Evolutionary conservation across 257 asterid species (phyloP).

Genomic region (Plantago ovata): DNA sequence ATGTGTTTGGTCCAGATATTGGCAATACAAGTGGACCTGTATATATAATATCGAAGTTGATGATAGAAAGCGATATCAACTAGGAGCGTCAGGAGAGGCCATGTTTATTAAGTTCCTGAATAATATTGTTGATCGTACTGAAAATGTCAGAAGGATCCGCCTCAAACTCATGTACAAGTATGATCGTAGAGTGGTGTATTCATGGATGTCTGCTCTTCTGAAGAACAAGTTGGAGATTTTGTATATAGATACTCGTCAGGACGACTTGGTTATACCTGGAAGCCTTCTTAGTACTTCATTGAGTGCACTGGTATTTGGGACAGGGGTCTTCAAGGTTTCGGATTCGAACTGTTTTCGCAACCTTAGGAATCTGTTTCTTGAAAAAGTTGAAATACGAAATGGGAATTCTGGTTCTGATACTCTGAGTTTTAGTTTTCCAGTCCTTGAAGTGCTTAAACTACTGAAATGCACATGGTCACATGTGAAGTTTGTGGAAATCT

Average conservation of each 20-base stretch:
- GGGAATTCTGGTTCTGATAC: background rate
- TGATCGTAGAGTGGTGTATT: background rate
- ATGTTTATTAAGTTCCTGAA: background rate
- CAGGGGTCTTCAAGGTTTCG: background rate
- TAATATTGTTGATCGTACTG: background rate
- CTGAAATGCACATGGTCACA: background rate
- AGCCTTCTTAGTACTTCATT: background rate
- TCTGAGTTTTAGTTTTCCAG: constrained; percentile 6
- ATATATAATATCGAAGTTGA: background rate
- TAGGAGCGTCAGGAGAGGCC: background rate
- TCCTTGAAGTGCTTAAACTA: background rate
- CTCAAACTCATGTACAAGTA: background rate
- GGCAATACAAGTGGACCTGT: constrained; percentile 3
- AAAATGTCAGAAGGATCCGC: background rate
- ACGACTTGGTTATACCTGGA: background rate
- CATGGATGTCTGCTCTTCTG: background rate
- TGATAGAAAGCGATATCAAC: constrained; percentile 1
- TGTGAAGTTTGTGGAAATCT: background rate
- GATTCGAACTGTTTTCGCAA: constrained; percentile 3
- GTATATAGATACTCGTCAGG: background rate
- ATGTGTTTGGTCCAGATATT: background rate
- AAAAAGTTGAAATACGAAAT: background rate
- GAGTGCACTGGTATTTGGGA: background rate
- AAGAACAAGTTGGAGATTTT: background rate
- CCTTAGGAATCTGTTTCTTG: constrained; percentile 1